Conservation (phyloP, 2,329 filamentous ascomycete genomes). For the Colletotrichum spinosum region DNA sequence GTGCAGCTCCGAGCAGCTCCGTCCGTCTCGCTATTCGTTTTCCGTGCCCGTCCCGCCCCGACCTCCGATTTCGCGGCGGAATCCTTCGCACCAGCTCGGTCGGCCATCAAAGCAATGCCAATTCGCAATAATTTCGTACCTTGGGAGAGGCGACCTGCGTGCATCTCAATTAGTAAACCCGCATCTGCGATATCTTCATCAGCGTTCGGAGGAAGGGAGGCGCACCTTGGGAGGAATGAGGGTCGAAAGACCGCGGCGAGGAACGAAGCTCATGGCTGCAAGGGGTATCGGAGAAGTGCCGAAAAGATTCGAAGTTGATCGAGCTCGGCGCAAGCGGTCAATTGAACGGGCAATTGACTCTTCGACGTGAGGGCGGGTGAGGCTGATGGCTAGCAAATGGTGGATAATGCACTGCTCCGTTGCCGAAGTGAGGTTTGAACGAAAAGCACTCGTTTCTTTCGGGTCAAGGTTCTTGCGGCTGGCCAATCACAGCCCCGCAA, state of each 20-base stretch:
- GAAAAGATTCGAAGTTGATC: constrained; percentile 42
- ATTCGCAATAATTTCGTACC: constrained; percentile 67
- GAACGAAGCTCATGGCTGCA: constrained; percentile 90
- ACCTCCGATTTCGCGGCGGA: constrained; percentile 21
- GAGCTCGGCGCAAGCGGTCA: constrained; percentile 35
- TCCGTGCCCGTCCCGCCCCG: constrained; percentile 5
- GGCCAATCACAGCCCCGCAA: constrained; percentile 54
- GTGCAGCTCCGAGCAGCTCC: constrained; percentile 31
- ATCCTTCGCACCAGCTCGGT: constrained; percentile 18
- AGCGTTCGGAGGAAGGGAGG: constrained; percentile 38
- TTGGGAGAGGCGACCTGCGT: constrained; percentile 82
- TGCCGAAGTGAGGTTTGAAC: constrained; percentile 42
- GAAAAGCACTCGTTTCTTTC: constrained; percentile 62
- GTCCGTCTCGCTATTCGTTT: constrained; percentile 16
- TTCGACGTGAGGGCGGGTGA: constrained; percentile 29
- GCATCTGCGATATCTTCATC: not conserved
- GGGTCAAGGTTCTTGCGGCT: constrained; percentile 57
- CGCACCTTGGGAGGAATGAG: constrained; percentile 98
- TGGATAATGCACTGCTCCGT: constrained; percentile 32
- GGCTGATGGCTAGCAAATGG: constrained; percentile 32
- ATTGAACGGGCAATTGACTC: constrained; percentile 31
- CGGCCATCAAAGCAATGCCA: constrained; percentile 21
- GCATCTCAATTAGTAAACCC: constrained; percentile 18
- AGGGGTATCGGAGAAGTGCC: constrained; percentile 43
- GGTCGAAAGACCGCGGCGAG: constrained; percentile 93